Evolutionary conservation across 2,329 filamentous ascomycete species (phyloP), one percentile per base, ranked within the genome.

Genomic region (Dothideomycetes sp.): DNA sequence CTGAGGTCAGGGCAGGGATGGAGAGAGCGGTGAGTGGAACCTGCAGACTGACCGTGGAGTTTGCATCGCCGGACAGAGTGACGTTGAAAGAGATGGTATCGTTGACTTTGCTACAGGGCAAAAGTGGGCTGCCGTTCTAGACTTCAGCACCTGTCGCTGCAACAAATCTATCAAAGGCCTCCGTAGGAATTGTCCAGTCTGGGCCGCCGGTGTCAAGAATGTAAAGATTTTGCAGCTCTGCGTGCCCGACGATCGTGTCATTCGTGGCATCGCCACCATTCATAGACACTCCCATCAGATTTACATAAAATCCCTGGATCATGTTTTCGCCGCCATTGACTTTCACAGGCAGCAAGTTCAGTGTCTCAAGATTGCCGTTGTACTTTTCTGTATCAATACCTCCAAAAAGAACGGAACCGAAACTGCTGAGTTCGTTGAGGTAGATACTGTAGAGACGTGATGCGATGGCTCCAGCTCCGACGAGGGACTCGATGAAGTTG

Each of bases 371-470:
- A 6, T 51, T 33, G 35, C 52, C 53, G 4, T 51, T 52, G 39
- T 51, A 57, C 30, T 53, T 54, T 19, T 45, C 44, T 2, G 45
- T 54, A 42, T 59, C 56, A 28, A 58, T 53, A 6, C 56, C 56
- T 12, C 56, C 56, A 34, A 59, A 58, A 20, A 59, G 51, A 24
- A 59, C 52, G 11, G 50, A 51, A 18, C 56, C 56, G 7, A 52
- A 41, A 16, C 41, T 36, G 41, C 43, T 41, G 16, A 49, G 45
- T 23, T 53, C 51, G 36, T 58, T 58, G 33, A 59, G 44, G 43
- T 46, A 58, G 18, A 59, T 41, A 12, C 51, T 55, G 42, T 57
- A 59, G 18, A 57, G 43, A 5, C 55, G 43, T 28, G 46, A 50
- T 33, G 52, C 51, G 40, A 57, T 59, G 10, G 52, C 50, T n/a